These are phyloP conservation scores for Pyrenophora seminiperda DNA, from an alignment of 2,329 filamentous ascomycete genomes.

Conservation along the genomic window DNA sequence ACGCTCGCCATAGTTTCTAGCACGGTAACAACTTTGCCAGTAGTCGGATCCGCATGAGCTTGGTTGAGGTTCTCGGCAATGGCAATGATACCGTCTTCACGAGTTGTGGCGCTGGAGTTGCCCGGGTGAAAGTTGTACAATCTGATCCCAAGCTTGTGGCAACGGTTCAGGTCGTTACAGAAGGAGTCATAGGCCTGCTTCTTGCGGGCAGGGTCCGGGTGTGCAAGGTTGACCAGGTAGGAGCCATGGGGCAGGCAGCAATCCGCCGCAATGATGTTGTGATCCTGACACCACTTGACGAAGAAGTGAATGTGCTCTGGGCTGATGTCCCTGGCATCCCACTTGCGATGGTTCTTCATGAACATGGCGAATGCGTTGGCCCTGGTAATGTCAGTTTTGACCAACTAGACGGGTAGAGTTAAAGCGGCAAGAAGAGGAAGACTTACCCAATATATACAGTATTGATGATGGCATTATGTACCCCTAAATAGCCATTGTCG, in stretches of 20 bases:
- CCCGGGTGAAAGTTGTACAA: conserved; percentile 99
- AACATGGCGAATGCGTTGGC: conserved; percentile 95
- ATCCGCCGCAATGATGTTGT: conserved; percentile 74
- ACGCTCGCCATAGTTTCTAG: conserved; percentile 92
- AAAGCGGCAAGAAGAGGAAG: not conserved
- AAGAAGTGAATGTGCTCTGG: conserved; percentile 72
- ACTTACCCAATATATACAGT: conserved; percentile 71
- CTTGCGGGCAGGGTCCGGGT: conserved; percentile 78
- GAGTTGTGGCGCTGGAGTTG: conserved; percentile 69
- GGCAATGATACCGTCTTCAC: conserved; percentile 72
- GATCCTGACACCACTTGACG: conserved; percentile 67
- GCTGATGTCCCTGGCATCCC: conserved; percentile 79
- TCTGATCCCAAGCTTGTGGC: conserved; percentile 81
- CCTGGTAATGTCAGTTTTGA: conserved; percentile 50
- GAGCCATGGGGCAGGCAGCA: conserved; percentile 89
- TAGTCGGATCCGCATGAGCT: conserved; percentile 71
- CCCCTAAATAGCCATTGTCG: conserved; percentile 59
- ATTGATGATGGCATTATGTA: conserved; percentile 86
- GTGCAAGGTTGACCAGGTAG: conserved; percentile 94
- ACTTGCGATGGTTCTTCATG: conserved; percentile 95
- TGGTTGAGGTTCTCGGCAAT: conserved; percentile 83
- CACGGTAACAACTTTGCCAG: conserved; percentile 76
- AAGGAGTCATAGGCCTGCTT: conserved; percentile 85
- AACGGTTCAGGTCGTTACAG: conserved; percentile 83
- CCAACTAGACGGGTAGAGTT: not conserved